These are phyloP conservation scores for Penicillium fuscoglaucum DNA, from an alignment of 2,329 filamentous ascomycete species.

Conservation along the genomic window DNA sequence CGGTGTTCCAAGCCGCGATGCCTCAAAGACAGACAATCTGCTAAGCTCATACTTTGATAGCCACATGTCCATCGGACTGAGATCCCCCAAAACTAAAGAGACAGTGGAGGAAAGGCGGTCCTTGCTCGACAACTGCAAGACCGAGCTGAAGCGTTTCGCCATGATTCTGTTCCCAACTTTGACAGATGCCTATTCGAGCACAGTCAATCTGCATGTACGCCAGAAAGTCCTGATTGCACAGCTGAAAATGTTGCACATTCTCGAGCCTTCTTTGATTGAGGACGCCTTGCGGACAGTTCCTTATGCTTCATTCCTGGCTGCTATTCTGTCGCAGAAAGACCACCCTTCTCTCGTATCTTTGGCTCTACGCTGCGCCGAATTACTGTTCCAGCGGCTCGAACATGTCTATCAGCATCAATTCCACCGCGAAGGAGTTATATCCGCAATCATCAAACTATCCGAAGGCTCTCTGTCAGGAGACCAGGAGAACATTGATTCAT, in stretches of 20 bases:
- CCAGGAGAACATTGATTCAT: slow-evolving; percentile 15
- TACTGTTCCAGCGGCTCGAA: slow-evolving; percentile 80
- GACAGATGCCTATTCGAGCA: slow-evolving; percentile 96
- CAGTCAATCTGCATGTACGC: slow-evolving; percentile 89
- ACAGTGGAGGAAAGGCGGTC: slow-evolving; percentile 76
- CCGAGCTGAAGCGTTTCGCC: slow-evolving; percentile 86
- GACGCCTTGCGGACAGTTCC: slow-evolving; percentile 85
- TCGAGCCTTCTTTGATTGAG: slow-evolving; percentile 80
- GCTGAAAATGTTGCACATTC: slow-evolving; percentile 93
- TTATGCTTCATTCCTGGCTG: slow-evolving; percentile 92
- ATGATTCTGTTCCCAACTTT: slow-evolving; percentile 91
- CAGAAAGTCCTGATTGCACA: slow-evolving; percentile 96
- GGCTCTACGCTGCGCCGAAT: slow-evolving; percentile 83
- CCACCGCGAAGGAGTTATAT: slow-evolving; percentile 92
- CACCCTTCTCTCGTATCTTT: slow-evolving; percentile 83
- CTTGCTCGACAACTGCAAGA: slow-evolving; percentile 76
- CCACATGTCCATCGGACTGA: slow-evolving; percentile 41
- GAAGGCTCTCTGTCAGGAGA: slow-evolving; percentile 40
- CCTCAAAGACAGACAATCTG: slow-evolving; percentile 54
- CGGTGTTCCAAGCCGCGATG: slow-evolving; percentile 61
- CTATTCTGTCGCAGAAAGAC: slow-evolving; percentile 93
- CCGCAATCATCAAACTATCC: slow-evolving; percentile 82
- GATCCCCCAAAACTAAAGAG: slow-evolving; percentile 49
- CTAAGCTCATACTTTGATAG: slow-evolving; percentile 48
- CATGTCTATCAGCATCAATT: slow-evolving; percentile 93